These are phyloP conservation scores for Xylariaceae sp. DNA, from an alignment of 2,329 filamentous ascomycete species.

Conservation along the genomic window DNA sequence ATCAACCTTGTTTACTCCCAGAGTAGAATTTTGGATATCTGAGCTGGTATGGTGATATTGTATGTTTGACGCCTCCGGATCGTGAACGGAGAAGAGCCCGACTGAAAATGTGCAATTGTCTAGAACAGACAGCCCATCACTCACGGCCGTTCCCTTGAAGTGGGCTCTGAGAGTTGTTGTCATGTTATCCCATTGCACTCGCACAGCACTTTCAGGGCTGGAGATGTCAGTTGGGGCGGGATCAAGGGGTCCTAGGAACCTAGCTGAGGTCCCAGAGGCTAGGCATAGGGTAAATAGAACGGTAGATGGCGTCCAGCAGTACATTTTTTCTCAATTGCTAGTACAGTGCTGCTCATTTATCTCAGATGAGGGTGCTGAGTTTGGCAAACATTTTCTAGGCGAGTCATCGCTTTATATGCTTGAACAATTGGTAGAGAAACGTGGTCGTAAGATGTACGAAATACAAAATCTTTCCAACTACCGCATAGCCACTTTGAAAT, in stretches of 20 bases:
- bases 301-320: no score
- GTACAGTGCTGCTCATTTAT: no score
- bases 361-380: no score
- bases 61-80: slow-evolving; percentile 29
- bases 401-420: no score
- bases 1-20: slow-evolving; percentile 35
- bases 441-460: no score
- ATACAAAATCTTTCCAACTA: no score
- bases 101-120: slow-evolving; percentile 37
- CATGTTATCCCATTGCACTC: slow-evolving; percentile 32
- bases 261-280: no score
- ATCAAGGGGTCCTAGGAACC: slow-evolving; percentile 31
- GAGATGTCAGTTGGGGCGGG: slow-evolving; percentile 33
- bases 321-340: no score
- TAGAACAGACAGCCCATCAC: slow-evolving; percentile 15
- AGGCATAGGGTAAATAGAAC: no score
- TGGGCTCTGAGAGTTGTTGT: slow-evolving; percentile 23
- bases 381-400: no score
- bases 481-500: no score
- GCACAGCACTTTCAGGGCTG: slow-evolving; percentile 31
- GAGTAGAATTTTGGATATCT: slow-evolving; percentile 27
- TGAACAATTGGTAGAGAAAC: no score
- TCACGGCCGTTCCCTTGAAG: slow-evolving; percentile 15
- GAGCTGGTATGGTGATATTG: slow-evolving; percentile 35
- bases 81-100: slow-evolving; percentile 37